Conservation (phyloP, 2,329 filamentous ascomycete genomes). For the Dothiorella sarmentorum region DNA sequence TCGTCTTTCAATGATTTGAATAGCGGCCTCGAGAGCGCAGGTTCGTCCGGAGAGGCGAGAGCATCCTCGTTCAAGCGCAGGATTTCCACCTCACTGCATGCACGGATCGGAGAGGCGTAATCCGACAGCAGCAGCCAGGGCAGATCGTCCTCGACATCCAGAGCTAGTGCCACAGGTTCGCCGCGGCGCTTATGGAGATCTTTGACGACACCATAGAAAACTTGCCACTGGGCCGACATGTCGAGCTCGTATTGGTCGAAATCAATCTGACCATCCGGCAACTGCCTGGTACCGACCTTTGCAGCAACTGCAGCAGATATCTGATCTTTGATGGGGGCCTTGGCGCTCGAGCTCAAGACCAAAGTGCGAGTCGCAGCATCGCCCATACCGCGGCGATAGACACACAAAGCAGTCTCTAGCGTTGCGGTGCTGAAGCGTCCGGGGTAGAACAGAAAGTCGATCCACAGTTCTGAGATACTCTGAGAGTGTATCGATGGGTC, state of each 20-base stretch:
- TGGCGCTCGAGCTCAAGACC: conserved; percentile 23
- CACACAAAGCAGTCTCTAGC: conserved; percentile 75
- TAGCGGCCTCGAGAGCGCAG: conserved; percentile 31
- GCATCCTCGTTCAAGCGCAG: conserved; percentile 64
- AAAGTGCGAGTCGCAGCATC: conserved; percentile 14
- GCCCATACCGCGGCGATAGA: conserved; percentile 65
- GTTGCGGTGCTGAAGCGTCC: conserved; percentile 76
- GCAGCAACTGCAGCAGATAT: conserved; percentile 69
- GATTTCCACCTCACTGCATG: conserved; percentile 74
- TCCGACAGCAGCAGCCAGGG: conserved; percentile 85
- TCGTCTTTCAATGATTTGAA: conserved; percentile 46
- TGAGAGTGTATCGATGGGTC: conserved; percentile 48
- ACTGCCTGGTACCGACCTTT: conserved; percentile 63
- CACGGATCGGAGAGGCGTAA: conserved; percentile 71
- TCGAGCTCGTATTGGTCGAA: conserved; percentile 71
- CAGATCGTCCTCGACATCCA: conserved; percentile 67
- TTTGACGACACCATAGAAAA: conserved; percentile 79
- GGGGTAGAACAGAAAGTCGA: conserved; percentile 77
- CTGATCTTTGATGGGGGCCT: conserved; percentile 67
- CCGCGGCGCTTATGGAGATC: conserved; percentile 84
- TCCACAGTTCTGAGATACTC: conserved; percentile 68
- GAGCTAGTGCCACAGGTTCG: conserved; percentile 73
- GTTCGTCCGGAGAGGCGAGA: conserved; percentile 30
- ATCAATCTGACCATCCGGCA: conserved; percentile 63
- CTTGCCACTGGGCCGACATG: conserved; percentile 80